Conservation (phyloP, 176 grass and related monocot genomes). For the Oryza punctata region DNA sequence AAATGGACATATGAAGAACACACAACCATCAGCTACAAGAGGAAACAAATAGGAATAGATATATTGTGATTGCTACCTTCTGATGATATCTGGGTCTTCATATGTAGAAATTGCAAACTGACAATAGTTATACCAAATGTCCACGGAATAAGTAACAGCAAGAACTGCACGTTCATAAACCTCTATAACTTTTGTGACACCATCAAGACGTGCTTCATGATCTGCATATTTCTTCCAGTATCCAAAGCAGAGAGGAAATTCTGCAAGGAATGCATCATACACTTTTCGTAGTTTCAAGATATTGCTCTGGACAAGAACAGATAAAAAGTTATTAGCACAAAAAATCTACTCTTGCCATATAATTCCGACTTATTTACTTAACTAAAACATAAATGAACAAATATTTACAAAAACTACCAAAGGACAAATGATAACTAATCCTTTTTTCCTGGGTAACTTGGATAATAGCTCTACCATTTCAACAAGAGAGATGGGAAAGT, state of each 20-base stretch:
- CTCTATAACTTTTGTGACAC: slow-evolving; percentile 74
- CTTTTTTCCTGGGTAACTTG: neutral
- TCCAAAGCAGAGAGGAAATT: slow-evolving; percentile 96
- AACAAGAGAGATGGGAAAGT: neutral
- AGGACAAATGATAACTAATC: neutral
- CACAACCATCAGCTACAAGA: slow-evolving; percentile 7
- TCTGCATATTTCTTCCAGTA: slow-evolving; percentile 99
- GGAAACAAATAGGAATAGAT: neutral
- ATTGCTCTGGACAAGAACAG: slow-evolving; percentile 55
- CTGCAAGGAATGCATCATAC: slow-evolving; percentile 85
- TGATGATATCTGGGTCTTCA: slow-evolving; percentile 84
- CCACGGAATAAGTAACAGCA: slow-evolving; percentile 97
- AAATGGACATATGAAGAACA: slow-evolving; percentile 17
- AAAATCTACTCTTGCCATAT: neutral
- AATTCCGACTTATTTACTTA: neutral
- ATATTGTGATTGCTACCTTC: slow-evolving; percentile 60
- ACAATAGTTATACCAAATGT: slow-evolving; percentile 96
- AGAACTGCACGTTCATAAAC: slow-evolving; percentile 96
- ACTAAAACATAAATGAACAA: neutral
- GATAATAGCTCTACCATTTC: neutral
- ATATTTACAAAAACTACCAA: neutral
- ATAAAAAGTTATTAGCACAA: slow-evolving; percentile 21
- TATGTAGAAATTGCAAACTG: slow-evolving; percentile 92
- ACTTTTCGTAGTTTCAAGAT: slow-evolving; percentile 85
- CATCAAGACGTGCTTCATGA: slow-evolving; percentile 78